Evolutionary conservation across 2,329 filamentous ascomycete genomes (phyloP).

Genomic region (Aaosphaeria pasadenensis): DNA sequence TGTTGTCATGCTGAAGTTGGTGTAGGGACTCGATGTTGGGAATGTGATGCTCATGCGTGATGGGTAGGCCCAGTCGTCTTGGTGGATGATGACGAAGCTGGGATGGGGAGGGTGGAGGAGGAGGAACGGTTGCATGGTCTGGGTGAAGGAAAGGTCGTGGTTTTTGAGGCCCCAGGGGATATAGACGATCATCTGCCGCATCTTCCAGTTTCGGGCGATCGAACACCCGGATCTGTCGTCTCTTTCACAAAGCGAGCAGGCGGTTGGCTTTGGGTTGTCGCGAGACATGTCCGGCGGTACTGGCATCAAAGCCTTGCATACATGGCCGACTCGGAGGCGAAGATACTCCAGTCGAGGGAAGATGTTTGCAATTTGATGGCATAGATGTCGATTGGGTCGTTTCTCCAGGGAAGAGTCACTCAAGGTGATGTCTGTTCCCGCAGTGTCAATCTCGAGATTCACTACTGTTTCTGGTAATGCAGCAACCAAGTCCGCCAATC

Average conservation of each 20-base stretch:
- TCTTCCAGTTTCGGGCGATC: slow-evolving; percentile 3
- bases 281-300: neutral
- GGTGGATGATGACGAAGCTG: neutral
- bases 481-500: neutral
- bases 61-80: neutral
- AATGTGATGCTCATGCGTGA: neutral
- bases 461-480: slow-evolving; percentile 8
- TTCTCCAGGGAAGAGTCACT: neutral
- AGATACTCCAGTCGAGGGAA: slow-evolving; percentile 8
- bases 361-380: slow-evolving; percentile 10
- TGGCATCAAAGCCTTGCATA: slow-evolving; percentile 5
- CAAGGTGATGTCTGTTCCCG: slow-evolving; percentile 7
- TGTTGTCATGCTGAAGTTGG: neutral
- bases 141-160: neutral
- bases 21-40: neutral
- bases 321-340: slow-evolving; percentile 9
- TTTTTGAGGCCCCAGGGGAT: slow-evolving; percentile 1
- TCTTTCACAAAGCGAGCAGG: neutral
- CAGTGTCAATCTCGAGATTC: slow-evolving; percentile 12
- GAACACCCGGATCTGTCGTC: neutral
- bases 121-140: neutral
- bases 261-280: neutral
- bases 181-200: slow-evolving; percentile 2
- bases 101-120: neutral
- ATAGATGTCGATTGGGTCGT: slow-evolving; percentile 3